Evolutionary conservation across 139 green algal genomes (phyloP), one percentile per base, ranked within the genome.

Genomic region (Tetradesmus lagerheimii): DNA sequence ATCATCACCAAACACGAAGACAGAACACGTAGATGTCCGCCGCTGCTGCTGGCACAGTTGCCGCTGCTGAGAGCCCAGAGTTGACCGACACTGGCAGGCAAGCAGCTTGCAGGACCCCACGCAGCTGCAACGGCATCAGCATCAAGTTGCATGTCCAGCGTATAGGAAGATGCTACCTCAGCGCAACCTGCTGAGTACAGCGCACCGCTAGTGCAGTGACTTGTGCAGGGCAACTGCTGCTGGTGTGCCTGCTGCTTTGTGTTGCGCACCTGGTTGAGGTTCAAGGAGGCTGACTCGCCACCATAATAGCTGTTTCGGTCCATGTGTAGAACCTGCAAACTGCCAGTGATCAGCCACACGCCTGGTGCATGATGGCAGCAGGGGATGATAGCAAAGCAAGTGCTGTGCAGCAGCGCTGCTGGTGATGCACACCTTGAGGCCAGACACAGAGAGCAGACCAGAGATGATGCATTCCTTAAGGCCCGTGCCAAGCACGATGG

Each of bases 261-360:
- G 53, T 47, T 8, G 50, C 90, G 4, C 79, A 98, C 97, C 97
- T 99, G 98, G 6, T 95, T 97, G 0, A 99, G 94, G 92, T 94
- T 99, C 39, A 99, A 88, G 0, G 97, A 99, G 0, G 98, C 98
- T 5, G 96, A 98, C 57, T 97, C 96, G 12, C 97, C 98, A 35
- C 98, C 98, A 94, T 99, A 99, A 91, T 99, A 99, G 75, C 96
- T 96, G 95, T 99, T 99, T 39, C 98, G 92, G 90, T 99, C 98
- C 57, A 99, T 98, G 91, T 99, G 98, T 64, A 99, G 93, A 41
- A 99, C 97, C 96, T 98, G 94, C 20, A 62, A 23, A 29, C 87
- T 71, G 37, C 18, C 50, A 25, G 74, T 41, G 31, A 81, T 81
- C 74, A 81, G 74, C 50, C 50, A 20, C 50, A 82, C 50, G 23